Percentiles rank a stretch among this genome's conserved stretches.
phyloP scores from a whole-genome alignment of 2,329 filamentous ascomycete genomes.

The Calonectria ilicicola region DNA sequence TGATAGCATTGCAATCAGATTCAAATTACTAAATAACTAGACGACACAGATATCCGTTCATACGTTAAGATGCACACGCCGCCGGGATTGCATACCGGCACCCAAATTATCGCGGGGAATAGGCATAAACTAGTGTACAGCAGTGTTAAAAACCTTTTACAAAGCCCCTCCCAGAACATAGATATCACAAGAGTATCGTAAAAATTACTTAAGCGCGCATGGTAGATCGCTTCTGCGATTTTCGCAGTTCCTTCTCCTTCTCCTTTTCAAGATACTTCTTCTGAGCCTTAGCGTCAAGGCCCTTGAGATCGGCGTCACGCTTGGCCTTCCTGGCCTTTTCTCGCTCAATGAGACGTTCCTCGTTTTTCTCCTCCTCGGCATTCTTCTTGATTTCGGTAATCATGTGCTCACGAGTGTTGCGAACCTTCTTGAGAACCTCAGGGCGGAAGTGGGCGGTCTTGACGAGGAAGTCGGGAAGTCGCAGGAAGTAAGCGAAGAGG shows the following conservation, averaged over 20 bases:
- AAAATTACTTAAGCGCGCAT: slow-evolving; percentile 56
- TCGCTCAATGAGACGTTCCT: slow-evolving; percentile 78
- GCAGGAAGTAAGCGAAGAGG: slow-evolving; percentile 84
- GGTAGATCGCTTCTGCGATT: slow-evolving; percentile 66
- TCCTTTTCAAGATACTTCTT: slow-evolving; percentile 88
- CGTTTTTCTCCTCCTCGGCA: slow-evolving; percentile 83
- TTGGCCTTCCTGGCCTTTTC: slow-evolving; percentile 89
- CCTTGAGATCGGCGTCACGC: slow-evolving; percentile 83
- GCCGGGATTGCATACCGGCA: not conserved
- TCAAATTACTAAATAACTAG: slow-evolving; percentile 24
- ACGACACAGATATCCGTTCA: slow-evolving; percentile 2
- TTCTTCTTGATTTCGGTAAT: slow-evolving; percentile 82
- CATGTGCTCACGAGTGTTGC: slow-evolving; percentile 82
- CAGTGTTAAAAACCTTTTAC: slow-evolving; percentile 25
- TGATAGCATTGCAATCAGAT: not conserved
- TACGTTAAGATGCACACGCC: not conserved
- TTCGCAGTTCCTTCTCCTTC: slow-evolving; percentile 77
- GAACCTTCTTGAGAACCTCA: slow-evolving; percentile 89
- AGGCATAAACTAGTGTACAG: slow-evolving; percentile 21
- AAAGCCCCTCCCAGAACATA: slow-evolving; percentile 14
- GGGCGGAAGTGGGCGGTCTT: slow-evolving; percentile 85
- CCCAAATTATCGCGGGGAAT: not conserved
- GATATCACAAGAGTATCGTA: not conserved
- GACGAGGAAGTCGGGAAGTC: slow-evolving; percentile 86
- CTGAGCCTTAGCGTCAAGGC: slow-evolving; percentile 84